Evolutionary conservation across 2,329 filamentous ascomycete genomes (phyloP), one percentile per base, ranked within the genome.

Genomic region (Botrytis tulipae): DNA sequence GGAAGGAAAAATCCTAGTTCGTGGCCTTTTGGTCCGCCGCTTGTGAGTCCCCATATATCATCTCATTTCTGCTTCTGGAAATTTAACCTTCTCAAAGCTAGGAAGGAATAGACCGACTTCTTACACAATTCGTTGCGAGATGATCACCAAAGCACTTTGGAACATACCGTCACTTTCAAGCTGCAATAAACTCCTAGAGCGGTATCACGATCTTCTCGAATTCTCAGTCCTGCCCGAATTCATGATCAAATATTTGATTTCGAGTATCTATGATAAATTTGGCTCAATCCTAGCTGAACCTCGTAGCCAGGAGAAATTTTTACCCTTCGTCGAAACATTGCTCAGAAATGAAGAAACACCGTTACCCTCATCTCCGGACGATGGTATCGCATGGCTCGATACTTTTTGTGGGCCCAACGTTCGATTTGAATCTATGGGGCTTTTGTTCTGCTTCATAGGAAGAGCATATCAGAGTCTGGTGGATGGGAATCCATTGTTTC

Each of bases 391-490:
- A 44, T 80, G 79, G 79, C 65, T 80, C 4, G 72, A 80, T 29
- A 79, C 77, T 9, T 80, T 80, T 61, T 77, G 71, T 10, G 80
- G 80, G 4, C 60, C 72, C 4, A 79, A 81, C 48, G 46, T 81
- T 16, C 73, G 79, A 22, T 77, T 80, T 68, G 80, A 81, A 62
- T 77, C 78, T 73, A 72, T 80, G 57, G 79, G 79, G 18, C 32
- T 80, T 9, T 44, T 79, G 16, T 80, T 80, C 59, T 78, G 76
- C 57, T 78, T 76, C 37, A 77, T 80, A 63, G 80, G 80, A 0
- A 73, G 78, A 59, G 75, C 75, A 3, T 80, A 76, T 68, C 71
- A 76, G 12, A 63, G 73, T 35, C 69, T 79, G 18, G 75, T 78
- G 67, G 80, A 81, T 48, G 77, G 73, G 70, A 77, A 80, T 75